phyloP scores from a whole-genome alignment of 345 rosid species.

The Firmiana major region DNA sequence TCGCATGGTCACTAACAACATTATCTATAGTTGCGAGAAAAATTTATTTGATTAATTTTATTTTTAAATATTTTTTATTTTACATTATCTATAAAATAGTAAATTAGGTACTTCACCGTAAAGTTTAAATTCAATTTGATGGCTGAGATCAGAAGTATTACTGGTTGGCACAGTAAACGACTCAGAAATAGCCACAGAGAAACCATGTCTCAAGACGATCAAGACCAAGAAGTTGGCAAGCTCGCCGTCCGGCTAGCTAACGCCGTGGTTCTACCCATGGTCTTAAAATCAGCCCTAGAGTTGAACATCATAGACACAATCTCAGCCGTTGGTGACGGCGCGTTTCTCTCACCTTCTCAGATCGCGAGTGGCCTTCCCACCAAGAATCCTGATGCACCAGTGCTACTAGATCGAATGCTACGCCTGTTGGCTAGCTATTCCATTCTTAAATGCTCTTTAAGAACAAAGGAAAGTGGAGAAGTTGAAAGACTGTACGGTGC shows the following conservation, averaged over 20 bases:
- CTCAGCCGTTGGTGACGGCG: constrained; percentile 17
- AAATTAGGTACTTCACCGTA: too few relatives aligned
- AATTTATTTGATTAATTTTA: too few relatives aligned
- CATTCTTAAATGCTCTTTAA: constrained; percentile 27
- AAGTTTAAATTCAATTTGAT: too few relatives aligned
- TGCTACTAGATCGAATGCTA: constrained; percentile 45
- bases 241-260: constrained; percentile 35
- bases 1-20: too few relatives aligned
- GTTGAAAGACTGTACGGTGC: constrained; percentile 33
- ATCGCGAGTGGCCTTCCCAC: constrained; percentile 38
- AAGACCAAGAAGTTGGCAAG: constrained; percentile 35
- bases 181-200: not conserved
- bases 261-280: constrained; percentile 37
- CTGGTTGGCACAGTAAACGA: not conserved
- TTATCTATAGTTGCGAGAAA: too few relatives aligned
- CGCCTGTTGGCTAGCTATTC: constrained; percentile 45
- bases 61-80: too few relatives aligned
- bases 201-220: constrained; percentile 11
- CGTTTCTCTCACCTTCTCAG: constrained; percentile 36
- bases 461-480: constrained; percentile 7
- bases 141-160: too few relatives aligned
- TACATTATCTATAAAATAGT: too few relatives aligned
- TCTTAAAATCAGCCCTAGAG: constrained; percentile 42
- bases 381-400: constrained; percentile 37
- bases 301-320: constrained; percentile 44